These are phyloP conservation scores for Fusarium marasasianum DNA, from an alignment of 2,329 filamentous ascomycete genomes.

Conservation along the genomic window DNA sequence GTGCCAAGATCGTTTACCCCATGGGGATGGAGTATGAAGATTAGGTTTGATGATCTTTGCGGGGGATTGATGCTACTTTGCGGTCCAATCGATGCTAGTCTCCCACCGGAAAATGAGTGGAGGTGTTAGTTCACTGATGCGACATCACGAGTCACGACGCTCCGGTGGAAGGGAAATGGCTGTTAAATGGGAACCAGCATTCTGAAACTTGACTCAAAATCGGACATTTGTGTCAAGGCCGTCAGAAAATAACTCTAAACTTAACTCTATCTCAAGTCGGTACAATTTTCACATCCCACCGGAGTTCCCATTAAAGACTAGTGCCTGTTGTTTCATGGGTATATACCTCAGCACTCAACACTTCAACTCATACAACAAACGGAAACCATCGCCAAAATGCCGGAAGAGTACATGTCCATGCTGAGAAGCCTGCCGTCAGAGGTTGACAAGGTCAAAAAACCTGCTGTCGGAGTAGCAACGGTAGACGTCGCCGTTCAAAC, in stretches of 20 bases:
- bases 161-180: not conserved
- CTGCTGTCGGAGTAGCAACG: not conserved
- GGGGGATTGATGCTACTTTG: not conserved
- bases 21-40: not conserved
- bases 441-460: not conserved
- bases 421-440: not conserved
- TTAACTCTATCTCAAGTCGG: too few relatives aligned
- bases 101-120: not conserved
- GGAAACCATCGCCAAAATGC: not conserved
- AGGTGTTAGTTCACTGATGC: not conserved
- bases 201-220: too few relatives aligned
- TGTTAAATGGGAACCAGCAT: fast-evolving
- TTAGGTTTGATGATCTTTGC: not conserved
- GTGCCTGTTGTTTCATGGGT: not conserved
- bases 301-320: not conserved
- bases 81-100: not conserved
- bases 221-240: fast-evolving
- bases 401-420: constrained; percentile 14
- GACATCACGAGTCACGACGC: not conserved
- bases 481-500: constrained; percentile 5
- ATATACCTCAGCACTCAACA: not conserved
- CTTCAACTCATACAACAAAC: not conserved
- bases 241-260: fast-evolving
- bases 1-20: not conserved
- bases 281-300: not conserved